Evolutionary conservation across 1,284 basidiomycete genomes (phyloP), one percentile per base, ranked within the genome.

Genomic region (Coniferiporia weirii): DNA sequence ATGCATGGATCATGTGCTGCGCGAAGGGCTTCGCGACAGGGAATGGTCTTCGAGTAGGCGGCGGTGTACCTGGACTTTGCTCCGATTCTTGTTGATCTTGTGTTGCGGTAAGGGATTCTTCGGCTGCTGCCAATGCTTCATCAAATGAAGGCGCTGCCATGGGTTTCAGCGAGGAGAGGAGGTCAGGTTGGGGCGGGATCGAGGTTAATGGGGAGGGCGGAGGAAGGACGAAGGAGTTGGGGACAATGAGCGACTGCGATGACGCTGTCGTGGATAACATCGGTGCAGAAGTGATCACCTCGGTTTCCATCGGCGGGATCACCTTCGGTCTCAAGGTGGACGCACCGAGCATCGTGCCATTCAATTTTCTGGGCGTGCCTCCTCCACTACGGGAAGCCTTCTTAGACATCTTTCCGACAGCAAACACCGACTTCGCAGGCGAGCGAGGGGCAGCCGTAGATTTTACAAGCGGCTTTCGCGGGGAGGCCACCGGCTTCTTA

Each of bases 1-100:
- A 91, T 0, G 87, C 87, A 63, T 91, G 88, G 1, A 81, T 75
- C 84, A 89, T 88, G 57, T 78, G 81, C 57, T 76, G 70, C 0
- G 81, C 84, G 53, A 83, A 72, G 4, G 87, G 85, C 66, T 87
- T 89, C 3, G 86, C 87, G 50, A 84, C 72, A 0, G 85, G 86
- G 74, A 87, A 89, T 1, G 79, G 76, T 20, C 71, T 36, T 17
- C 32, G 43, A 12, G 52, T 17, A 10, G 52, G 9, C 27, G 52
- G 48, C 20, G 38, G 32, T 19, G 36, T 7, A 8, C 19, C 36
- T 5, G 27, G 27, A 27, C 27, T 5, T 27, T 27, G 27, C 8
- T 51, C 32, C 53, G 20, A 10, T 1, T 49, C 54, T 38, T 20
- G 1, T 9, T 38, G n/a, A 9, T 57, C 17, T n/a, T n/a, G 34